Conservation (phyloP, 1,139 yeast species). For the Casaregolazyma suthepensis region DNA sequence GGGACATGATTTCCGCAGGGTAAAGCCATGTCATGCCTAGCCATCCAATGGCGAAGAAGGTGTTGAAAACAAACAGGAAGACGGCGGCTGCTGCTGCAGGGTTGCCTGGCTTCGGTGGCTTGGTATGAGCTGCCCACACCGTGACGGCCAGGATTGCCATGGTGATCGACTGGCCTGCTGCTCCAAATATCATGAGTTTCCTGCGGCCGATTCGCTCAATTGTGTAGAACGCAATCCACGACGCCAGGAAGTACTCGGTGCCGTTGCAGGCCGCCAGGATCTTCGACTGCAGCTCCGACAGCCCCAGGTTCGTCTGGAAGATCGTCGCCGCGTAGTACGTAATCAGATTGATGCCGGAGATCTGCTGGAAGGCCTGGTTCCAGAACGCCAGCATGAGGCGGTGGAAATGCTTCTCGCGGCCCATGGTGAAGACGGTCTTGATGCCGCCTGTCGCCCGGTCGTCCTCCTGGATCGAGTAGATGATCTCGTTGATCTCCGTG, state of each 20-base stretch:
- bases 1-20: slow-evolving; percentile 44
- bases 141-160: slow-evolving; percentile 24
- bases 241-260: slow-evolving; percentile 41
- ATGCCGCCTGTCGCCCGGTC: slow-evolving; percentile 13
- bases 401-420: slow-evolving; percentile 38
- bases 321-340: slow-evolving; percentile 36
- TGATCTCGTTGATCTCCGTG: slow-evolving; percentile 26
- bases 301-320: slow-evolving; percentile 40
- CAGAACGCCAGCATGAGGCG: slow-evolving; percentile 44
- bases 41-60: slow-evolving; percentile 52
- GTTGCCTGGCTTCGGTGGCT: slow-evolving; percentile 7
- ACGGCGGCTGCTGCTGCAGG: slow-evolving; percentile 39
- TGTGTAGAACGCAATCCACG: slow-evolving; percentile 39
- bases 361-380: slow-evolving; percentile 57
- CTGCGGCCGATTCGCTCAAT: slow-evolving; percentile 59
- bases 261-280: slow-evolving; percentile 45
- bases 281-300: slow-evolving; percentile 36
- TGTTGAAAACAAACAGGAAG: slow-evolving; percentile 48
- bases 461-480: slow-evolving; percentile 20
- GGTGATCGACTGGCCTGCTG: slow-evolving; percentile 29
- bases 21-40: slow-evolving; percentile 45
- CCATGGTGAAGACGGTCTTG: slow-evolving; percentile 15
- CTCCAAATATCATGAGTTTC: slow-evolving; percentile 40
- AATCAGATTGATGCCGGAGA: slow-evolving; percentile 64
- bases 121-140: slow-evolving; percentile 19